Evolutionary conservation across 2,329 filamentous ascomycete genomes (phyloP).

Genomic region (Talaromyces sp.): DNA sequence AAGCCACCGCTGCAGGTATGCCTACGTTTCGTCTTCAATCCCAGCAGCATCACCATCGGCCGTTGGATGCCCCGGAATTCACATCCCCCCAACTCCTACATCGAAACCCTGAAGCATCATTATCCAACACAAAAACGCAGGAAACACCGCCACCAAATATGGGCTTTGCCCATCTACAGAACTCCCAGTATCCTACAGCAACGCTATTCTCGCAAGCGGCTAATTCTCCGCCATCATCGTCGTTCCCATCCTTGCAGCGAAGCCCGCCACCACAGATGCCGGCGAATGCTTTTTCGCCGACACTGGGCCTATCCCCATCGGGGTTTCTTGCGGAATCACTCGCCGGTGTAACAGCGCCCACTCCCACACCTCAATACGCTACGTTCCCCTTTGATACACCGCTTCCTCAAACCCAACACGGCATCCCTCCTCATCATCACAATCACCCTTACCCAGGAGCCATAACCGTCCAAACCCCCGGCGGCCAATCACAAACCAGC

Average conservation of each 20-base stretch:
- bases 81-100: background rate
- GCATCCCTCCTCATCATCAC: background rate
- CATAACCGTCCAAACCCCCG: slow-evolving; percentile 28
- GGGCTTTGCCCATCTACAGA: slow-evolving; percentile 10
- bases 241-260: slow-evolving; percentile 2
- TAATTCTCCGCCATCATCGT: slow-evolving; percentile 11
- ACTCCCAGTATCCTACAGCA: slow-evolving; percentile 11
- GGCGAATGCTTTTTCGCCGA: slow-evolving; percentile 35
- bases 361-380: slow-evolving; percentile 30
- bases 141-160: background rate
- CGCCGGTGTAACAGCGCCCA: slow-evolving; percentile 21
- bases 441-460: background rate
- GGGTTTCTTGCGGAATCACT: slow-evolving; percentile 26
- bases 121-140: background rate
- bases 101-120: background rate
- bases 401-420: slow-evolving; percentile 3
- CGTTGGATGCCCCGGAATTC: background rate
- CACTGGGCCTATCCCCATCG: slow-evolving; percentile 27
- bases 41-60: slow-evolving; percentile 4
- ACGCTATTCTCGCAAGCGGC: slow-evolving; percentile 4
- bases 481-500: slow-evolving; percentile 38
- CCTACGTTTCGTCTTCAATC: slow-evolving; percentile 6
- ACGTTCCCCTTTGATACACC: slow-evolving; percentile 33
- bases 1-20: slow-evolving; percentile 5
- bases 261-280: background rate